Percentiles rank a stretch among this genome's conserved stretches.
These are phyloP conservation scores for Geopyxis carbonaria DNA, from an alignment of 495 filamentous ascomycete species.

Conservation along the genomic window DNA sequence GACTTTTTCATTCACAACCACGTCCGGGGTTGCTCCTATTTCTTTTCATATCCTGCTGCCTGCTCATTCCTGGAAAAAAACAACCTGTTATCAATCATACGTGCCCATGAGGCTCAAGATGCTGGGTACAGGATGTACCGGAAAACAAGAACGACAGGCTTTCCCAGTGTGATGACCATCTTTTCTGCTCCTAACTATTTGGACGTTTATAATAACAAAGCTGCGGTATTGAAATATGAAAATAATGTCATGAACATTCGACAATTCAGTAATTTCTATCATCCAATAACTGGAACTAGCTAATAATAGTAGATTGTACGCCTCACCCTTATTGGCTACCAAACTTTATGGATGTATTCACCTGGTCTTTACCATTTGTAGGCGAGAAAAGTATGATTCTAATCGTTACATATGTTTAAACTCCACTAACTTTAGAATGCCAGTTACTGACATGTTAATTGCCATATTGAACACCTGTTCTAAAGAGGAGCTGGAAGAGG, in stretches of 20 bases:
- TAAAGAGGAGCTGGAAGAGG: constrained; percentile 85
- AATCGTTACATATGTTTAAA: constrained; percentile 1
- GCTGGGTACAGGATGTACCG: constrained; percentile 98
- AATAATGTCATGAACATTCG: constrained; percentile 99
- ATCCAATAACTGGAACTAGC: not conserved
- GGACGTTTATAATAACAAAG: constrained; percentile 99
- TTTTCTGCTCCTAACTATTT: constrained; percentile 98
- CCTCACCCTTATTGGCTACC: constrained; percentile 98
- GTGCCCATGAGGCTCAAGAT: constrained; percentile 97
- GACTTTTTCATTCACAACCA: constrained; percentile 98
- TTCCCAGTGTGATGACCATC: constrained; percentile 99
- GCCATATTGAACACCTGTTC: constrained; percentile 96
- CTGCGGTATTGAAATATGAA: constrained; percentile 94
- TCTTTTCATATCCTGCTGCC: constrained; percentile 97
- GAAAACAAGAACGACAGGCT: constrained; percentile 92
- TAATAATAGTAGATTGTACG: constrained; percentile 51
- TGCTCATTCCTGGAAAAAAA: constrained; percentile 98
- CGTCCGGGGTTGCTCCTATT: constrained; percentile 95
- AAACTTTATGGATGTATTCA: constrained; percentile 99
- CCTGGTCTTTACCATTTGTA: constrained; percentile 96
- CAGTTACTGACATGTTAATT: constrained; percentile 94
- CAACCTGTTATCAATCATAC: constrained; percentile 90
- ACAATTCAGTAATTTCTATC: constrained; percentile 50
- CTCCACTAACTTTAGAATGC: not conserved
- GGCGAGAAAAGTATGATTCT: constrained; percentile 55